Percentiles rank a stretch among this genome's conserved stretches.
Conservation (phyloP, 2,329 filamentous ascomycete genomes). For the Penicillium corylophilum region DNA sequence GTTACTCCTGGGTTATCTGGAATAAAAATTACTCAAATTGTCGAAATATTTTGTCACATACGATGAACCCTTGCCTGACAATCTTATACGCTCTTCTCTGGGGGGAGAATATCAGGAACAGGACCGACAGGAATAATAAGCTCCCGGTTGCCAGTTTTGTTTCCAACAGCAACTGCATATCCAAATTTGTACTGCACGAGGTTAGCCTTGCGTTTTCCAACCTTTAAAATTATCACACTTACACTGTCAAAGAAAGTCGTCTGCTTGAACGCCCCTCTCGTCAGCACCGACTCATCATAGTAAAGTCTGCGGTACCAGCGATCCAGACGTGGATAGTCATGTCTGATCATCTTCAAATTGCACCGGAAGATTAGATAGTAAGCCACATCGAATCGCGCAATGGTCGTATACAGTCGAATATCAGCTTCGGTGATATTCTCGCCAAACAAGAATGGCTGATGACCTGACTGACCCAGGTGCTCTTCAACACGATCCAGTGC, state of each 20-base stretch:
- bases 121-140: slow-evolving; percentile 29
- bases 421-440: slow-evolving; percentile 74
- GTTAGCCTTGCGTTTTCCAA: not conserved
- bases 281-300: slow-evolving; percentile 46
- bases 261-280: slow-evolving; percentile 44
- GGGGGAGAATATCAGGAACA: slow-evolving; percentile 27
- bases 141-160: slow-evolving; percentile 19
- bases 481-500: slow-evolving; percentile 71
- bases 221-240: slow-evolving; percentile 14
- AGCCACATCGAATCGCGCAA: slow-evolving; percentile 67
- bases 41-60: not conserved
- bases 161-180: slow-evolving; percentile 22
- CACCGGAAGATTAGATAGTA: slow-evolving; percentile 83
- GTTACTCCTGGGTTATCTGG: not conserved
- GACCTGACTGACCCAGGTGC: slow-evolving; percentile 55
- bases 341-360: slow-evolving; percentile 62
- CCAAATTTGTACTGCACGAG: slow-evolving; percentile 26
- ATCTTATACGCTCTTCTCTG: slow-evolving; percentile 1
- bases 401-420: slow-evolving; percentile 67
- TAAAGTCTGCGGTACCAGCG: slow-evolving; percentile 50
- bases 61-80: not conserved
- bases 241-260: slow-evolving; percentile 46
- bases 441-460: slow-evolving; percentile 70
- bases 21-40: not conserved
- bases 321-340: slow-evolving; percentile 56